Base-by-base conservation (phyloP, 768 basidiomycete genomes). In the Kondoa malvinella region DNA sequence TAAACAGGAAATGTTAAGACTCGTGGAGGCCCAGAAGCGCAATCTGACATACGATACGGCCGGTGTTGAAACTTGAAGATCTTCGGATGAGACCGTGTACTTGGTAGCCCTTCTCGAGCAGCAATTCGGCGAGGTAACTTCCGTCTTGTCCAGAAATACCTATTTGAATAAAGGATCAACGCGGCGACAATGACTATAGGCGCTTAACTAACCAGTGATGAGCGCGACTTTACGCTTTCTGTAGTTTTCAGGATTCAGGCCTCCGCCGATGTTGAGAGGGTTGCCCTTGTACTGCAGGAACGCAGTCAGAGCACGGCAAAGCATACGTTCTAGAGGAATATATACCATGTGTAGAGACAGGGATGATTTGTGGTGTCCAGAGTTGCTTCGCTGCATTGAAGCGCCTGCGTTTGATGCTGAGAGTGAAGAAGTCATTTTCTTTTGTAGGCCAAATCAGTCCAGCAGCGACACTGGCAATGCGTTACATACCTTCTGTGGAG, bases 1-100 rank as follows among this genome's bases (percentile, higher is more conserved):
- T 50, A 21, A 8, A 21, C 8, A 50, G 21, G 8, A 50, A 50
- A 50, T 8, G 12, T 50, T 40, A 31, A 56, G 4, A 79, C 86
- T 73, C 77, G 90, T 89, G 85, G 76, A 92, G 89, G 74, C 94
- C 92, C 73, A 87, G 87, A 78, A 95, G 92, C 73, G 84, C 84
- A 78, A 92, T 92, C 29, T 96, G 83, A 78, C 95, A 89, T 74
- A 94, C 87, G 74, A 97, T 80, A 75, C 92, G 87, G 73, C 87
- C 88, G 66, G 92, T 97, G 79, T 97, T 97, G 85, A 97, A 97
- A 74, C 88, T 92, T 26, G 94, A 96, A 33, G 92, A 95, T 68
- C 92, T 88, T 73, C 92, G 87, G 74, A 97, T 95, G 79, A 75
- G 68, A 12, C 77, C 78, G 72, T 79, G 78, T 1, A 79, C 78